Percentiles rank a stretch among this genome's conserved stretches.
phyloP scores from a whole-genome alignment of 2,329 filamentous ascomycete genomes.

The Boeremia exigua region DNA sequence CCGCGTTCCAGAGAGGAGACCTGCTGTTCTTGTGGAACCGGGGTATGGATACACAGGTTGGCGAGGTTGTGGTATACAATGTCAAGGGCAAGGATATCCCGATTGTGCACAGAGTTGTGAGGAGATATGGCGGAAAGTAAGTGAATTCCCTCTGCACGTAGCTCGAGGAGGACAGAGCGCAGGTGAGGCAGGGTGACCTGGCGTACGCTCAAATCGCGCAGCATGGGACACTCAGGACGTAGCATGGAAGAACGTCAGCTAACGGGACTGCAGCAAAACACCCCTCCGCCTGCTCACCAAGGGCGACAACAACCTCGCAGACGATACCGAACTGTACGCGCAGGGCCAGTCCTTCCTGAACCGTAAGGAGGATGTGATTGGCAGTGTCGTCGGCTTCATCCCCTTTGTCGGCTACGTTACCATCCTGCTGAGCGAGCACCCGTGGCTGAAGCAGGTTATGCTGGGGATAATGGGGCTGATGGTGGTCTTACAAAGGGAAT shows the following conservation, averaged over 20 bases:
- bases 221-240: background rate
- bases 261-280: slow-evolving; percentile 44
- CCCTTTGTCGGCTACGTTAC: slow-evolving; percentile 97
- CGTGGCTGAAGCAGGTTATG: slow-evolving; percentile 96
- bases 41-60: slow-evolving; percentile 66
- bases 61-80: slow-evolving; percentile 81
- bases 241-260: background rate
- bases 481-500: slow-evolving; percentile 92
- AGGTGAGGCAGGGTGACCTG: background rate
- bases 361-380: slow-evolving; percentile 84
- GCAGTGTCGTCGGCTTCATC: slow-evolving; percentile 88
- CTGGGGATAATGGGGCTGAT: slow-evolving; percentile 92
- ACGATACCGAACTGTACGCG: slow-evolving; percentile 92
- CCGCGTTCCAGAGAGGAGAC: slow-evolving; percentile 80
- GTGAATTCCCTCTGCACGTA: slow-evolving; percentile 23
- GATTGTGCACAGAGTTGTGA: slow-evolving; percentile 91
- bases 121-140: slow-evolving; percentile 68
- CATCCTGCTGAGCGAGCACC: slow-evolving; percentile 92
- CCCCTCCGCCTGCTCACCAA: slow-evolving; percentile 82
- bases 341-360: slow-evolving; percentile 84
- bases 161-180: background rate
- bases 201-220: background rate
- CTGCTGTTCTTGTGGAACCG: slow-evolving; percentile 80
- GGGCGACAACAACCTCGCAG: slow-evolving; percentile 93
- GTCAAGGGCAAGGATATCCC: slow-evolving; percentile 94